phyloP scores from a whole-genome alignment of 2,329 filamentous ascomycete species.

The Colletotrichum chrysophilum region DNA sequence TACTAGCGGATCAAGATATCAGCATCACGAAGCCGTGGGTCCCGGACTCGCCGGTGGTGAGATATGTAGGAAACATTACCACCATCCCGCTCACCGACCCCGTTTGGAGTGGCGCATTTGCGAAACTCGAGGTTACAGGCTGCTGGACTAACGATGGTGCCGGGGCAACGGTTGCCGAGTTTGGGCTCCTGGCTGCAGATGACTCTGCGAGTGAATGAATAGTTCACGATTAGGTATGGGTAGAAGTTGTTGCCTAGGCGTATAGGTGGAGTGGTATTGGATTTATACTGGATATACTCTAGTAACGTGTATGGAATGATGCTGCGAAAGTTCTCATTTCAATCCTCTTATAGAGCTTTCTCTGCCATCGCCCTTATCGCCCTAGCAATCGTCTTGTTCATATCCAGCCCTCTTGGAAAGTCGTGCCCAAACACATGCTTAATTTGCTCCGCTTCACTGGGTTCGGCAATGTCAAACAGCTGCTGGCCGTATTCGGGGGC shows the following conservation, averaged over 20 bases:
- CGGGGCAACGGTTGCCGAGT: neutral
- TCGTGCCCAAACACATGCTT: neutral
- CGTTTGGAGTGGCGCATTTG: neutral
- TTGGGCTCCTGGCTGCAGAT: neutral
- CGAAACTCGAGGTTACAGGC: neutral
- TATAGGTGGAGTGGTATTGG: neutral
- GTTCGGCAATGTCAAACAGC: neutral
- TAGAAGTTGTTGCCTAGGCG: neutral
- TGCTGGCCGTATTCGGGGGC: neutral
- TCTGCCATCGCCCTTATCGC: neutral
- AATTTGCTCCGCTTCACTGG: neutral
- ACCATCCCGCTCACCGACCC: neutral
- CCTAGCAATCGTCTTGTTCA: neutral
- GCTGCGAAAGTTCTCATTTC: neutral
- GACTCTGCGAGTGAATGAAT: neutral
- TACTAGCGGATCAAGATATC: neutral
- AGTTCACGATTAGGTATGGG: neutral
- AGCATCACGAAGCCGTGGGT: neutral
- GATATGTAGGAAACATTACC: neutral
- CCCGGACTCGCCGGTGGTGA: neutral
- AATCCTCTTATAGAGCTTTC: neutral
- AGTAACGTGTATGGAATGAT: neutral
- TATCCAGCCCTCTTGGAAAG: neutral
- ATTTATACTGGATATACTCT: neutral
- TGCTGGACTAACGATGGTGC: neutral